phyloP scores from a whole-genome alignment of 2,329 filamentous ascomycete species.

The Talaromyces sp. region DNA sequence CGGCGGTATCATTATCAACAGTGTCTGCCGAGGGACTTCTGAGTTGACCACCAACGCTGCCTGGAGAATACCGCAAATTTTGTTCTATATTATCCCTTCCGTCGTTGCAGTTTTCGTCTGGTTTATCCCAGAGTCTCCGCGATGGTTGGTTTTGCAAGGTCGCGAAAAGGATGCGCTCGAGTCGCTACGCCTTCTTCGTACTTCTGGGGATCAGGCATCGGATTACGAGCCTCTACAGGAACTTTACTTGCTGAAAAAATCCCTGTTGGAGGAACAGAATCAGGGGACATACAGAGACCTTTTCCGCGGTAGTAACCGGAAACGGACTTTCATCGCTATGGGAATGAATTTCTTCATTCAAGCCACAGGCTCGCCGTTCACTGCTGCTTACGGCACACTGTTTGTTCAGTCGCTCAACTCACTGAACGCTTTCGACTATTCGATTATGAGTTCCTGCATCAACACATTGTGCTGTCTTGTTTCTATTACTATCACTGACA shows the following conservation, averaged over 20 bases:
- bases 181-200: slow-evolving; percentile 37
- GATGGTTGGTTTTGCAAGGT: slow-evolving; percentile 27
- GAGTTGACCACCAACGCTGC: slow-evolving; percentile 28
- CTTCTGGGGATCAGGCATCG: slow-evolving; percentile 2
- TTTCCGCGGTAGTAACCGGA: slow-evolving; percentile 16
- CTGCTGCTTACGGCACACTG: slow-evolving; percentile 17
- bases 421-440: slow-evolving; percentile 43
- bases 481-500: slow-evolving; percentile 18
- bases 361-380: slow-evolving; percentile 17
- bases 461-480: slow-evolving; percentile 20
- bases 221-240: slow-evolving; percentile 11
- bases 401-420: slow-evolving; percentile 17
- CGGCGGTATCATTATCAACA: slow-evolving; percentile 24
- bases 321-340: slow-evolving; percentile 17
- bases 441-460: slow-evolving; percentile 40
- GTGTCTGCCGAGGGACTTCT: slow-evolving; percentile 21
- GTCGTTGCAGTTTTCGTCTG: slow-evolving; percentile 25
- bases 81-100: slow-evolving; percentile 26
- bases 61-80: slow-evolving; percentile 28
- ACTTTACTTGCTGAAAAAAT: slow-evolving; percentile 11
- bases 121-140: slow-evolving; percentile 29
- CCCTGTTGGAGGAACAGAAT: slow-evolving; percentile 16
- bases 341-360: slow-evolving; percentile 18
- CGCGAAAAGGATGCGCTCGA: slow-evolving; percentile 32
- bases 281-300: slow-evolving; percentile 16